These are phyloP conservation scores for Sesbania bispinosa DNA, from an alignment of 306 rosid species.

Conservation along the genomic window DNA sequence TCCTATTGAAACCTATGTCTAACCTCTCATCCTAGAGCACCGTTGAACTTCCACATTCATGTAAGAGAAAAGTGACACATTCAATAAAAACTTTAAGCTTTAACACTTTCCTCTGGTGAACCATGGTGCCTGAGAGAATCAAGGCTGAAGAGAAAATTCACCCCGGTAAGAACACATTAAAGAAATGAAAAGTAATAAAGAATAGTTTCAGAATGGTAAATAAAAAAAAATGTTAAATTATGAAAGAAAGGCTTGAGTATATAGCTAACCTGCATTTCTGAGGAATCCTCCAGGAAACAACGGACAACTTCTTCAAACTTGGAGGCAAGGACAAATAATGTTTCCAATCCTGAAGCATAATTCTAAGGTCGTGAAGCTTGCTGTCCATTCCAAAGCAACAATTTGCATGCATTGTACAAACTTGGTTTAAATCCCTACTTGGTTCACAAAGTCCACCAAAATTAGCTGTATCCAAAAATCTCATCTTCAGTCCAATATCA, in stretches of 20 bases:
- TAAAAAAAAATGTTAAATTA: constrained; percentile 5
- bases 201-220: constrained; percentile 20
- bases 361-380: constrained; percentile 85
- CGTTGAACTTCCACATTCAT: constrained; percentile 17
- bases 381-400: constrained; percentile 81
- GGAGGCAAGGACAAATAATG: constrained; percentile 67
- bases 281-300: constrained; percentile 81
- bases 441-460: constrained; percentile 98
- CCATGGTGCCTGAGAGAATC: constrained; percentile 42
- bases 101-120: constrained; percentile 28
- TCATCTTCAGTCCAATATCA: constrained; percentile 61
- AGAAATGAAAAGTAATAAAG: background rate
- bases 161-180: background rate
- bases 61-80: background rate
- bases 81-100: constrained; percentile 24
- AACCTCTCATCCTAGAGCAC: constrained; percentile 15
- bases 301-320: constrained; percentile 51
- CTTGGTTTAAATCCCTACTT: constrained; percentile 85
- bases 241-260: constrained; percentile 3
- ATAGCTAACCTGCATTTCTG: constrained; percentile 70
- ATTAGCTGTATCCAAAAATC: constrained; percentile 80
- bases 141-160: constrained; percentile 48
- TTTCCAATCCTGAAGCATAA: constrained; percentile 90
- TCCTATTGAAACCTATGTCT: constrained; percentile 15
- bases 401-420: constrained; percentile 97